Base-by-base conservation (phyloP, 2,329 filamentous ascomycete species). In the Fusarium mangiferae region DNA sequence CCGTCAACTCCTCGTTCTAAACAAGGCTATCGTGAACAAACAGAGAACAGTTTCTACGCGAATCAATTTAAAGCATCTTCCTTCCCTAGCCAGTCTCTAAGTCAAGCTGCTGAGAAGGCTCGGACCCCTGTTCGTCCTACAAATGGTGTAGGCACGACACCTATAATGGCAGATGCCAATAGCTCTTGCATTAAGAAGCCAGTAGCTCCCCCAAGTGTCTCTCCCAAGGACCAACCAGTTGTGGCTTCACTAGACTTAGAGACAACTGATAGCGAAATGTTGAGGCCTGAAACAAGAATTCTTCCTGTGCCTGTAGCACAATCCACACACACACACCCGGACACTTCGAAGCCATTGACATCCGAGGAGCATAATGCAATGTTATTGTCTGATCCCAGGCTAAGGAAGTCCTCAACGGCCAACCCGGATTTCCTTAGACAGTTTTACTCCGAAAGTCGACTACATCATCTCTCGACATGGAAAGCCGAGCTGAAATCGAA, bases 391-490 rank as follows among this genome's bases (percentile, higher is more conserved):
- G 95, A 98, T 78, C 95, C 96, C 6, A 91, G 91, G 39, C 90
- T 98, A 76, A 90, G 94, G 67, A 96, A 97, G 78, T 95, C 95
- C 0, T 97, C 95, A 4, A 95, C 95, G 4, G 93, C 95, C 14
- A 97, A 99, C 75, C 96, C 97, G 0, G 92, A 96, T 41, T 99
- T 99, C 70, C 86, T 99, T 4, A 93, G 96, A 73, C 95, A 98
- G 70, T 99, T 94, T 79, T 99, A 98, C 80, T 93, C 94, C 9
- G 95, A 98, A 83, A 98, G 96, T 70, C 92, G 96, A 30, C 87
- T 99, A 26, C 97, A 99, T 82, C 96, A 99, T 80, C 85, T 99
- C 0, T 98, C 96, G 0, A 94, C 94, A 2, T 98, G 96, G 97
- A 99, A 98, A 85, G 93, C 96, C 3, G 94, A 97, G 68, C 84